Evolutionary conservation across 495 filamentous ascomycete species (phyloP).

Genomic region (Aspergillus conjunctus): DNA sequence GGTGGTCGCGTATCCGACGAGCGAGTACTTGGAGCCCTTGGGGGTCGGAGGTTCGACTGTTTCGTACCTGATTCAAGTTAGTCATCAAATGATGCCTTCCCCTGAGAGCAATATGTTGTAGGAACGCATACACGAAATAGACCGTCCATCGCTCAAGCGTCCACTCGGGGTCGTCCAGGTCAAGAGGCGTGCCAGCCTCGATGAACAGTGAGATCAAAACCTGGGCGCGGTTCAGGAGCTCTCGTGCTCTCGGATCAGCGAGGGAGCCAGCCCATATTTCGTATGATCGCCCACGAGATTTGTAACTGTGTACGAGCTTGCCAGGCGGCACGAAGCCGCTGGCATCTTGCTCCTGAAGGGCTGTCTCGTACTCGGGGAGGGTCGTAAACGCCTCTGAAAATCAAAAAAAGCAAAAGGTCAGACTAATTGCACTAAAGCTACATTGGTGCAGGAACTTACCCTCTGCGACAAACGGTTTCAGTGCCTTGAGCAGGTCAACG

Average conservation of each 20-base stretch:
- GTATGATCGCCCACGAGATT: slow-evolving; percentile 50
- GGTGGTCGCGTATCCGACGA: slow-evolving; percentile 84
- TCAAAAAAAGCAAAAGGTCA: not conserved
- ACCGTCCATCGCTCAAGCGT: slow-evolving; percentile 81
- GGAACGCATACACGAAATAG: slow-evolving; percentile 64
- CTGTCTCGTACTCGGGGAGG: slow-evolving; percentile 58
- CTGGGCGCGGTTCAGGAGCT: slow-evolving; percentile 75
- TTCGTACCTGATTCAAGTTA: slow-evolving; percentile 58
- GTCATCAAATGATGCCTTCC: not conserved
- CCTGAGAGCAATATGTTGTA: no score
- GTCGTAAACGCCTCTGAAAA: slow-evolving; percentile 63
- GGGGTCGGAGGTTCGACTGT: slow-evolving; percentile 54
- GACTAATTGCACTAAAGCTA: not conserved
- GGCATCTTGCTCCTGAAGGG: slow-evolving; percentile 54
- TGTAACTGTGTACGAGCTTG: slow-evolving; percentile 55
- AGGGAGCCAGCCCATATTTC: slow-evolving; percentile 65
- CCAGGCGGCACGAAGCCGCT: slow-evolving; percentile 65
- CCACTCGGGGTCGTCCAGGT: slow-evolving; percentile 73
- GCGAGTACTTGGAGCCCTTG: slow-evolving; percentile 61
- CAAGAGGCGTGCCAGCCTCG: slow-evolving; percentile 77
- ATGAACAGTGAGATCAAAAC: slow-evolving; percentile 86
- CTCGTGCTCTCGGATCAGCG: slow-evolving; percentile 57
- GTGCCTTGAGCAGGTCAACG: slow-evolving; percentile 61
- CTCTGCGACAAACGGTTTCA: slow-evolving; percentile 69
- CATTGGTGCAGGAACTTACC: slow-evolving; percentile 43